Conservation (phyloP, 1,139 yeast species). For the Debaryomyces coudertii region DNA sequence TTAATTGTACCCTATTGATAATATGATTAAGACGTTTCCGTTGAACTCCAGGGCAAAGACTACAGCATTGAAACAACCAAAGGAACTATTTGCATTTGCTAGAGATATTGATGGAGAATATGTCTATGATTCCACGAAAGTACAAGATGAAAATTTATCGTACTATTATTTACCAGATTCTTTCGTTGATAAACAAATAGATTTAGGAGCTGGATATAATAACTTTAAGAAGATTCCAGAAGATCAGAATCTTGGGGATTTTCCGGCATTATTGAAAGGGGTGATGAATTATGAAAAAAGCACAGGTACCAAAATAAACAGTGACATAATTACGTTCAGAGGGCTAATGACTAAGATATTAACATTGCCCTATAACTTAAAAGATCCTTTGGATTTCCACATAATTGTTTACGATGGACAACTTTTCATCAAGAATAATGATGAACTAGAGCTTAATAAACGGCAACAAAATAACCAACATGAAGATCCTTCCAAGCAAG, state of each 20-base stretch:
- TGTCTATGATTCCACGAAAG: conserved; percentile 50
- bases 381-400: conserved; percentile 65
- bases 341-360: conserved; percentile 76
- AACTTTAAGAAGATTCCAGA: conserved; percentile 62
- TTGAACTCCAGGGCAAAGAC: conserved; percentile 52
- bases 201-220: conserved; percentile 65
- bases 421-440: conserved; percentile 73
- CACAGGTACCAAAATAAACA: conserved; percentile 49
- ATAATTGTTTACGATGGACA: conserved; percentile 77
- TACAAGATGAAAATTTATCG: conserved; percentile 42
- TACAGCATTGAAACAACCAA: conserved; percentile 70
- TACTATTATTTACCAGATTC: conserved; percentile 82
- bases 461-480: conserved; percentile 26
- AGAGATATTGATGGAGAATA: conserved; percentile 53
- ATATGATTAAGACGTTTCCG: conserved; percentile 43
- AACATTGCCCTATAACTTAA: conserved; percentile 57
- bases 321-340: conserved; percentile 79
- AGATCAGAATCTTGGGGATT: conserved; percentile 52
- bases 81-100: conserved; percentile 64
- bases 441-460: conserved; percentile 37
- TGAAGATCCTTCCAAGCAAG: conserved; percentile 36
- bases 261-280: conserved; percentile 60
- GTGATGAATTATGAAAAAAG: conserved; percentile 57
- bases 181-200: conserved; percentile 54
- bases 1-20: neutral